Evolutionary conservation across 1,139 yeast genomes (phyloP).

Genomic region (Nakaseomyces nivariensis): DNA sequence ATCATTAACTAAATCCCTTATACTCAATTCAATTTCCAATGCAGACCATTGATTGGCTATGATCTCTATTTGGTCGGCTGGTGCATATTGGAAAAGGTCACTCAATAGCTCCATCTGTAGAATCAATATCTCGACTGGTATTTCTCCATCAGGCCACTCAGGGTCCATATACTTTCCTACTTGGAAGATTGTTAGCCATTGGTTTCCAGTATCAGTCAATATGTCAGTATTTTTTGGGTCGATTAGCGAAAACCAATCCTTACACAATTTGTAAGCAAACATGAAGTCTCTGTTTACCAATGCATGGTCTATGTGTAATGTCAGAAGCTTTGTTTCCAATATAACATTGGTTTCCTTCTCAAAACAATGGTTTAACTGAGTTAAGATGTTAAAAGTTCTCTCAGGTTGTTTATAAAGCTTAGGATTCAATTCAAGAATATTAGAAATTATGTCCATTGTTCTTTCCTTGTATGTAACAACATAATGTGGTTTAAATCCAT

Average conservation of each 20-base stretch:
- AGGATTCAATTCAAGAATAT: slow-evolving; percentile 47
- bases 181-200: slow-evolving; percentile 56
- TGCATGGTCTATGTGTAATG: slow-evolving; percentile 51
- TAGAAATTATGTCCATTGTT: slow-evolving; percentile 31
- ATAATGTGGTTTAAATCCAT: slow-evolving; percentile 34
- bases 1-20: slow-evolving; percentile 24
- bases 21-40: slow-evolving; percentile 29
- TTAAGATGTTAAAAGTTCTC: slow-evolving; percentile 35
- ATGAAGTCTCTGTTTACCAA: slow-evolving; percentile 44
- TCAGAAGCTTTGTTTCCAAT: slow-evolving; percentile 30
- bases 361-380: slow-evolving; percentile 35
- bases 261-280: slow-evolving; percentile 39
- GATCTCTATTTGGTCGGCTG: slow-evolving; percentile 33
- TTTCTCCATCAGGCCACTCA: slow-evolving; percentile 34
- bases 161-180: slow-evolving; percentile 40
- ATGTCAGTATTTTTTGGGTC: neutral
- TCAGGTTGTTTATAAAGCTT: slow-evolving; percentile 42
- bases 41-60: slow-evolving; percentile 38
- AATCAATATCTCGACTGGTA: slow-evolving; percentile 28
- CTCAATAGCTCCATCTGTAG: slow-evolving; percentile 44
- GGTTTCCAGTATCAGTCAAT: slow-evolving; percentile 4
- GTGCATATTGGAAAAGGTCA: slow-evolving; percentile 36
- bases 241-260: slow-evolving; percentile 24
- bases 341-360: slow-evolving; percentile 3
- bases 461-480: slow-evolving; percentile 27